Percentiles rank a stretch among this genome's conserved stretches.
Conservation (phyloP, 768 basidiomycete species). For the Panus rudis region DNA sequence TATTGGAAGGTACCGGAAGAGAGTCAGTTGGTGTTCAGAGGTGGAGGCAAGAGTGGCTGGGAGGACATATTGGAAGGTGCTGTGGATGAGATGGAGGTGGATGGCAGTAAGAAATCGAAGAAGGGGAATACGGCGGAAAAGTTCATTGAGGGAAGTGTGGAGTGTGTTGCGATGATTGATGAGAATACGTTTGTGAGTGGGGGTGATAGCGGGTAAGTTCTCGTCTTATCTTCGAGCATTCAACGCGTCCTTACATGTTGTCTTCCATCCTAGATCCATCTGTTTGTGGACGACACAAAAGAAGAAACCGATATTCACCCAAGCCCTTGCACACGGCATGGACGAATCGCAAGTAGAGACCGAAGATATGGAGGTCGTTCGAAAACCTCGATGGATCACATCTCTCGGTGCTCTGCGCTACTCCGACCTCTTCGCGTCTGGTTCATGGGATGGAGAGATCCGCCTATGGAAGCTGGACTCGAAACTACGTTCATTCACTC, state of each 20-base stretch:
- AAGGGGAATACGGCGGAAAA: slow-evolving; percentile 32
- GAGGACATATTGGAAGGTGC: slow-evolving; percentile 79
- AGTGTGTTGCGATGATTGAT: slow-evolving; percentile 92
- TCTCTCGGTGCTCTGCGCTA: slow-evolving; percentile 76
- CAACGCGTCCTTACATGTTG: background rate
- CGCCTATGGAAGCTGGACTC: slow-evolving; percentile 88
- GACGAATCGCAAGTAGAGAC: slow-evolving; percentile 63
- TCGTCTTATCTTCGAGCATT: slow-evolving; percentile 3
- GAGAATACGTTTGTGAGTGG: slow-evolving; percentile 90
- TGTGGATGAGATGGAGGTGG: slow-evolving; percentile 54
- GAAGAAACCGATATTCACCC: slow-evolving; percentile 91
- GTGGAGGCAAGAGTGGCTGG: slow-evolving; percentile 80
- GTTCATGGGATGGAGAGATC: slow-evolving; percentile 89
- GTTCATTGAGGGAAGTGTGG: slow-evolving; percentile 87
- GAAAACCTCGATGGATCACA: slow-evolving; percentile 88
- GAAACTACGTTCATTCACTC: slow-evolving; percentile 70
- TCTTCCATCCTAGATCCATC: slow-evolving; percentile 62
- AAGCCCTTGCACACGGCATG: slow-evolving; percentile 82
- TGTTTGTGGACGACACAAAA: slow-evolving; percentile 86
- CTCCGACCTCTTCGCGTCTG: slow-evolving; percentile 86
- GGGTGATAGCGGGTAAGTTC: slow-evolving; percentile 88
- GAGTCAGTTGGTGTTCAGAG: slow-evolving; percentile 91
- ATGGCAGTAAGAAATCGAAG: slow-evolving; percentile 27
- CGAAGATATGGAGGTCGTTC: slow-evolving; percentile 63
- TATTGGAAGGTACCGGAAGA: slow-evolving; percentile 98